phyloP scores from a whole-genome alignment of 2,329 filamentous ascomycete genomes.

The Pyrenochaeta sp. region DNA sequence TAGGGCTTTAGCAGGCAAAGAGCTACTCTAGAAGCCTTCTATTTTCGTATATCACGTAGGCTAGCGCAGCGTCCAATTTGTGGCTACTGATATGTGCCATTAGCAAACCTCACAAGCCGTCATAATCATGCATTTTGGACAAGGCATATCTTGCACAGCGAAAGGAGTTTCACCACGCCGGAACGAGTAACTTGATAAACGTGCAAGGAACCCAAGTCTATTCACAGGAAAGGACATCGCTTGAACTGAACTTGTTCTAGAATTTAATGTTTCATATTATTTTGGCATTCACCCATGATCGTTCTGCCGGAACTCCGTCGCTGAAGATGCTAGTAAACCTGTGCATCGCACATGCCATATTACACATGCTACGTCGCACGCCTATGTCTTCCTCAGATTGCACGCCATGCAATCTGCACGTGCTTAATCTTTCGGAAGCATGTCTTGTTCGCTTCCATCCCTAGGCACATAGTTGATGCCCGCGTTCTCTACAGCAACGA shows the following conservation, averaged over 20 bases:
- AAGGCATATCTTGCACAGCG: too few species aligned
- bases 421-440: conserved; percentile 41
- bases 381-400: background rate
- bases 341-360: background rate
- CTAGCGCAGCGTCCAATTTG: too few species aligned
- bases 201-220: background rate
- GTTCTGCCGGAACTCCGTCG: conserved; percentile 33
- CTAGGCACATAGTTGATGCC: conserved; percentile 68
- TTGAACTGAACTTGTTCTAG: background rate
- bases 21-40: too few species aligned
- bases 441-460: conserved; percentile 49
- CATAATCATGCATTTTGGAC: too few species aligned
- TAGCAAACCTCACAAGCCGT: too few species aligned
- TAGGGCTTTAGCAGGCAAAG: too few species aligned
- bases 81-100: too few species aligned
- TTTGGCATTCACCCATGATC: conserved; percentile 6
- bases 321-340: conserved; percentile 28
- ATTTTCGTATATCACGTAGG: too few species aligned
- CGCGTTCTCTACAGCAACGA: conserved; percentile 64
- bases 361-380: background rate
- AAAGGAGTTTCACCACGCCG: too few species aligned
- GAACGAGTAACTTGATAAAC: background rate
- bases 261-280: background rate
- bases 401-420: too few species aligned
- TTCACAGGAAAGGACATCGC: background rate